phyloP scores from a whole-genome alignment of 768 basidiomycete species.

The Collybia sordida region DNA sequence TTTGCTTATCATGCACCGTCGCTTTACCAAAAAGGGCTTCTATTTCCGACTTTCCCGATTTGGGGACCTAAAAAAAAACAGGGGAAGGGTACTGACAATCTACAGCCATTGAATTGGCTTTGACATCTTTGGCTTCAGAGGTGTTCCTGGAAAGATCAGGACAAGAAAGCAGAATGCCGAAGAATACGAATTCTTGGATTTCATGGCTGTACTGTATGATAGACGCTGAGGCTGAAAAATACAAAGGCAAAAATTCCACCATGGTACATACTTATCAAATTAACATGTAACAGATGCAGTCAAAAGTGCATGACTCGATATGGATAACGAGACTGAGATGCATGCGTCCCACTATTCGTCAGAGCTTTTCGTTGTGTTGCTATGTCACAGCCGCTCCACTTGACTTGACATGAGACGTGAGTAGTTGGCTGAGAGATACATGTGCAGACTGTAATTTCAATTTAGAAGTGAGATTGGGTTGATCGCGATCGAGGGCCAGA shows the following conservation, averaged over 20 bases:
- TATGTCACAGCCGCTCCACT: constrained; percentile 8
- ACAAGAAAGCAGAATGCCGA: background rate
- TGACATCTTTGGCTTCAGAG: background rate
- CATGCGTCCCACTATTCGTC: no score
- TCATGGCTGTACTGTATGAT: constrained; percentile 4
- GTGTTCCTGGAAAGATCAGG: constrained; percentile 3
- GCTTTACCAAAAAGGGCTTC: constrained; percentile 8
- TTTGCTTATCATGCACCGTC: constrained; percentile 1
- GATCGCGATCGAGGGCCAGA: constrained; percentile 18
- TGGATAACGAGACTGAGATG: no score
- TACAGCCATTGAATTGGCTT: no score
- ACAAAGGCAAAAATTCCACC: constrained; percentile 2
- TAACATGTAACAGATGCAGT: background rate
- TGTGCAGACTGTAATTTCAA: constrained; percentile 1
- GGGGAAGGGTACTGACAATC: no score
- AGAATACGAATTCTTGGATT: background rate
- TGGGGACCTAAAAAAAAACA: background rate
- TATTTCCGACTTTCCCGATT: constrained; percentile 1
- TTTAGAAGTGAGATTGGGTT: constrained; percentile 11
- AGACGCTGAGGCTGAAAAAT: constrained; percentile 1
- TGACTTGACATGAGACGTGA: constrained; percentile 11
- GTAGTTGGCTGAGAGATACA: constrained; percentile 1
- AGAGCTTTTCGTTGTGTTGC: no score
- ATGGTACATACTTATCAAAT: background rate
- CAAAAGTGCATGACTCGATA: no score